Base-by-base conservation (phyloP, 108 stramenopile species). In the Fistulifera pelliculosa region DNA sequence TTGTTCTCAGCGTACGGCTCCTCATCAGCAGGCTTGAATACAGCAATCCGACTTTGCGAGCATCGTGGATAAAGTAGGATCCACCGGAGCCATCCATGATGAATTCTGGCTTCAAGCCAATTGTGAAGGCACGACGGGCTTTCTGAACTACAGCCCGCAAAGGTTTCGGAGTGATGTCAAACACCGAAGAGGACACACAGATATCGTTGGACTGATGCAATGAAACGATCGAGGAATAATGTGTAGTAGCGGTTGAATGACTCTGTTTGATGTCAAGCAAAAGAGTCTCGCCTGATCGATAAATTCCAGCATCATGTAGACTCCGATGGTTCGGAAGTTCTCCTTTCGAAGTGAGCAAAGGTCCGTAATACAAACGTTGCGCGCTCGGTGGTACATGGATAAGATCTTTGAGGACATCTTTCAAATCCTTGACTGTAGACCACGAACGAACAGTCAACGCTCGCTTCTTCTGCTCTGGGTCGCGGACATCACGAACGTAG, bases 1-100 rank as follows among this genome's bases (percentile, higher is more conserved):
- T 99, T 99, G 73, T 96, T 97, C 62, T 85, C 90, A 13, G 94
- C 92, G 62, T 90, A 95, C 0, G 97, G 96, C 62, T 99, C 99
- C 61, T 99, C 99, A 69, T 99, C 99, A 8, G 81, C 73, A 14
- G 99, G 96, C 59, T 99, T 99, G 74, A 97, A 99, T 18, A 94
- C 95, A 1, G 80, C 96, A 27, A 96, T 78, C 26, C 77, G 73
- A n/a, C 56, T 71, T 92, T 94, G 4, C 71, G 51, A 0, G 83
- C 79, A 70, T 94, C 88, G 44, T 80, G 73, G 12, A 98, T 64
- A 65, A 97, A 96, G 74, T 99, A 99, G 3, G 95, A 93, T 38
- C 99, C 99, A 15, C 97, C 97, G 2, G 90, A 87, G 27, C 99
- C 96, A 58, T 98, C 97, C 17, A 93, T 55, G 10, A 94, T 73